Evolutionary conservation across 306 rosid genomes (phyloP).

Genomic region (Trichosanthes cucumerina): DNA sequence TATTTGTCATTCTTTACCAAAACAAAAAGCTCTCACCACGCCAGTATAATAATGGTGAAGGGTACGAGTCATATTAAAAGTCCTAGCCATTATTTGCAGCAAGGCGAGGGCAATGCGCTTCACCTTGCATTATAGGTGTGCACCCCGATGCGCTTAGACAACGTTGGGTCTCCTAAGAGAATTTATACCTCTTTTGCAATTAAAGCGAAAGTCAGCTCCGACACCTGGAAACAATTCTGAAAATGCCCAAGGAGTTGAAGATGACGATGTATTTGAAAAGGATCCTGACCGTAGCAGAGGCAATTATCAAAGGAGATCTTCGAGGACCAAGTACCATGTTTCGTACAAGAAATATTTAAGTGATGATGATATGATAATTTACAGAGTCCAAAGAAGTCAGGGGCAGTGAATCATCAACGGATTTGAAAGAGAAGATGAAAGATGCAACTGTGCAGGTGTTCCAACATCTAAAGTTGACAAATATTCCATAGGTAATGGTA

Average conservation of each 20-base stretch:
- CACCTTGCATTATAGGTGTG: too few species aligned
- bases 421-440: conserved; percentile 16
- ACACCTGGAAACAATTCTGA: conserved; percentile 26
- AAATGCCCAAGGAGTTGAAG: conserved; percentile 22
- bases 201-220: conserved; percentile 23
- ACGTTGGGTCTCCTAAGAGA: neutral
- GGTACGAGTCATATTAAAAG: too few species aligned
- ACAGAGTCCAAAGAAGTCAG: conserved; percentile 29
- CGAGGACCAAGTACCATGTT: conserved; percentile 38
- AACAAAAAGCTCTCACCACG: too few species aligned
- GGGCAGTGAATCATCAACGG: conserved; percentile 18
- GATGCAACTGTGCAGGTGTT: conserved; percentile 21
- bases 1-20: too few species aligned
- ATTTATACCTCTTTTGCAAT: too few species aligned
- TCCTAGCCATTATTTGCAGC: too few species aligned
- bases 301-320: conserved; percentile 24
- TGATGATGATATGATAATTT: conserved; percentile 25
- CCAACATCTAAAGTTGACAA: conserved; percentile 11
- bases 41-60: too few species aligned
- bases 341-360: conserved; percentile 19
- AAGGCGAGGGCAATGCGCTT: too few species aligned
- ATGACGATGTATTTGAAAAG: conserved; percentile 20
- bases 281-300: conserved; percentile 13
- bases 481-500: conserved; percentile 10
- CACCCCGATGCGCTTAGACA: too few species aligned